Evolutionary conservation across 768 basidiomycete genomes (phyloP), one percentile per base, ranked within the genome.

Genomic region (Suillus americanus): DNA sequence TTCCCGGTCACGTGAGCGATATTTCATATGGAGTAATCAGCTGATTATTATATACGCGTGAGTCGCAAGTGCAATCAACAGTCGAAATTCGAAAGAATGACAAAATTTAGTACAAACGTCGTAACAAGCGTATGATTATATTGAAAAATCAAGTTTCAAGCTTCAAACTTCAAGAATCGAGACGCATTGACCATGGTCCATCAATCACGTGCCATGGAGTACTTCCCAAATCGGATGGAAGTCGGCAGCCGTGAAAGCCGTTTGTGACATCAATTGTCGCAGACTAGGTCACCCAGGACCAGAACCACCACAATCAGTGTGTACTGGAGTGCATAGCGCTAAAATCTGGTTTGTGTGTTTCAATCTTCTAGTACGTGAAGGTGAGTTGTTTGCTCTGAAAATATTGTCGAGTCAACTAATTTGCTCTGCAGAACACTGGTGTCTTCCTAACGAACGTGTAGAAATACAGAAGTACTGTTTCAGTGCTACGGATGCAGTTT

Each of bases 401-500:
- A 20, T 20, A 40, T 20, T 16, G 5, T 25, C 30, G 20, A 59
- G 18, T 59, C 37, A 35, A 59, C 56, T 5, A 59, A 59, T 59
- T 20, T 59, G 25, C 56, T 28, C 5, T 28, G 25, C 38, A 59
- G 56, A 59, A 6, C n/a, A 37, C 35, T 13, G 20, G 20, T n/a
- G 35, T 37, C 33, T 13, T 23, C 37, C 23, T 5, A 38, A 25
- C 37, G 9, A 38, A 25, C 30, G 53, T 54, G 53, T 54, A 54
- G 53, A 33, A 33, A 25, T 38, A 57, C 38, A 59, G 2, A 18
- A 40, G 37, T 40, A 28, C 18, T 28, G 25, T 40, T 23, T 59
- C 18, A 40, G 18, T 43, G 43, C 25, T 20, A 59, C 30, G 20
- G 16, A 77, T 77, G 72, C 65, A 63, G 57, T 62, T 56, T 64